Base-by-base conservation (phyloP, 2,329 filamentous ascomycete genomes). In the Lasiodiplodia sp. region DNA sequence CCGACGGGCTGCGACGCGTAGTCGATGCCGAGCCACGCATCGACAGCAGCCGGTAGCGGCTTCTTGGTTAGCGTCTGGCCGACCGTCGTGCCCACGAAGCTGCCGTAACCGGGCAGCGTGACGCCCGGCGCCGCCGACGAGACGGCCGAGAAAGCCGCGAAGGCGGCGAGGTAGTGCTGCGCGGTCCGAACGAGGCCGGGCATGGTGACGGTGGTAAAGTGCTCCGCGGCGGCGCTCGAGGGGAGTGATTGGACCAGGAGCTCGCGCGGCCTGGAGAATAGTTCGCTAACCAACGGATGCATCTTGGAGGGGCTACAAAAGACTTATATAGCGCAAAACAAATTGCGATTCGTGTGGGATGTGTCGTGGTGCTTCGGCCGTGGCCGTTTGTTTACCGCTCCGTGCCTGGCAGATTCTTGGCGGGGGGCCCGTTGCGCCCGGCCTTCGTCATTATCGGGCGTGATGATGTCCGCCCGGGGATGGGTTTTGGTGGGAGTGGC, bases 11-110 rank as follows among this genome's bases (percentile, higher is more conserved):
- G 81, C 0, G 75, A 74, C 0, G 83, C 78, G 60, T 84, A 86
- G 71, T 84, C 81, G 38, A 85, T 79, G 2, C 82, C 82, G 6
- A 85, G 74, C 83, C 83, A 86, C 0, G 83, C 83, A 70, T 85
- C 81, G 1, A 85, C 79, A 0, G 78, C 69, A 2, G 70, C 70
- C 10, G 77, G 74, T 2, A 83, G 74, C 0, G 70, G 69, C 28
- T 73, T 70, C 23, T 77, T 79, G 55, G 73, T 77, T 21, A 80
- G 55, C 12, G 78, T 81, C 51, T 73, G 73, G 21, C 80, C 74
- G 49, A 83, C 67, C 21, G 77, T 73, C 4, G 76, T 81, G 6
- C 82, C 82, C 16, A 75, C 71, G 70, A 84, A 83, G 0, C 71
- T 75, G 53, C 81, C 82, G 70, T 83, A 83, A 3, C 74, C 79